A percentile compares a stretch with the other conserved stretches of the same genome.
Evolutionary conservation across 2,329 filamentous ascomycete genomes (phyloP).

Genomic region (Aspergillus carbonarius): DNA sequence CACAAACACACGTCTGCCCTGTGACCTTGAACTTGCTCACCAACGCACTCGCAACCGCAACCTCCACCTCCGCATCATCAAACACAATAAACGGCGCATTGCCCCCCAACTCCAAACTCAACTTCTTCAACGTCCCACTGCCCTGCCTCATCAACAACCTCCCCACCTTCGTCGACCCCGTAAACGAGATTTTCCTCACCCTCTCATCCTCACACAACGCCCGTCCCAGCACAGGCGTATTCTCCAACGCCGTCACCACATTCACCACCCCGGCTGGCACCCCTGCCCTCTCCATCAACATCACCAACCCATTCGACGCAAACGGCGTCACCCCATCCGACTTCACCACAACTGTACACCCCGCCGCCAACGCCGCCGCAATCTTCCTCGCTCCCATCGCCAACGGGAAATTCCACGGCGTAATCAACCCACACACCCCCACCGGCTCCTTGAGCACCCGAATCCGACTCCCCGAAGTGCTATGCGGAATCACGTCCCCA

Average conservation of each 20-base stretch:
- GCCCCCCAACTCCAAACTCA: conserved; percentile 84
- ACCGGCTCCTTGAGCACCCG: conserved; percentile 63
- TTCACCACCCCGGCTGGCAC: conserved; percentile 86
- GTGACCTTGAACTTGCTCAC: conserved; percentile 85
- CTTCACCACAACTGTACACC: conserved; percentile 88
- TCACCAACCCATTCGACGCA: conserved; percentile 77
- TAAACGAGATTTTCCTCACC: conserved; percentile 92
- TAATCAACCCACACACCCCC: conserved; percentile 64
- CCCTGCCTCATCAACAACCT: conserved; percentile 84
- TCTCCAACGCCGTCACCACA: conserved; percentile 71
- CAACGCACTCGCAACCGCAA: conserved; percentile 75
- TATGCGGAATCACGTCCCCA: conserved; percentile 59
- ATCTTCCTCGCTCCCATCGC: conserved; percentile 50
- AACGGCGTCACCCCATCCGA: conserved; percentile 86
- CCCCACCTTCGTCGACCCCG: conserved; percentile 65
- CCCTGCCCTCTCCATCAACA: conserved; percentile 78
- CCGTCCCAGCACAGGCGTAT: conserved; percentile 70
- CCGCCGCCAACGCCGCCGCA: conserved; percentile 70
- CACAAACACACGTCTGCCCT: conserved; percentile 90
- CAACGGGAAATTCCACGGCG: conserved; percentile 63
- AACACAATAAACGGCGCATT: conserved; percentile 96
- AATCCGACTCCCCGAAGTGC: conserved; percentile 55
- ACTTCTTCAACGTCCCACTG: conserved; percentile 73
- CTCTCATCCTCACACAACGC: conserved; percentile 42
- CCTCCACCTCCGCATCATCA: conserved; percentile 76